Conservation (phyloP, 1,284 basidiomycete species). For the Marasmius fiardii region DNA sequence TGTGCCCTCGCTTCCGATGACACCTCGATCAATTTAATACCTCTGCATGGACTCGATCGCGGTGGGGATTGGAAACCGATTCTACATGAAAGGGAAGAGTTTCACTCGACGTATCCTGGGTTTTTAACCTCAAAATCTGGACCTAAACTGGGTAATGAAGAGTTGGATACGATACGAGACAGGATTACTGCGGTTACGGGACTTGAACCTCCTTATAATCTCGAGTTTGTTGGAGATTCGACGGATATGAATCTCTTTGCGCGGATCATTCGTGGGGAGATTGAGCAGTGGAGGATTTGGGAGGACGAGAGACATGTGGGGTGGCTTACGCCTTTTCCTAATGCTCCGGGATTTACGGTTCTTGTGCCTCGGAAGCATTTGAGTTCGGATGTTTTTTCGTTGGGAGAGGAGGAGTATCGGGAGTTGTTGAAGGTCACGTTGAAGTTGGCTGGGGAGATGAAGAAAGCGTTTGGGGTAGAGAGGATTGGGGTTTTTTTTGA, state of each 20-base stretch:
- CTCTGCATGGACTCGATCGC: neutral
- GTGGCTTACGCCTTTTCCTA: conserved; percentile 2
- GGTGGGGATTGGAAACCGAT: conserved; percentile 2
- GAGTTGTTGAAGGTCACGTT: too few species aligned
- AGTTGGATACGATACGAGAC: neutral
- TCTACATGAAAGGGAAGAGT: neutral
- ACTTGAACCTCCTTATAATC: neutral
- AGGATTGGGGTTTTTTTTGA: conserved; percentile 2
- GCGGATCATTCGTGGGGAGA: conserved; percentile 2
- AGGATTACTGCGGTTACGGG: neutral
- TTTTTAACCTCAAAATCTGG: conserved; percentile 2
- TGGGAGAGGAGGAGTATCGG: neutral
- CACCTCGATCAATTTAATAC: neutral
- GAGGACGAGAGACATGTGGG: conserved; percentile 3
- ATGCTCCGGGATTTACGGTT: conserved; percentile 2
- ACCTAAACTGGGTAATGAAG: neutral
- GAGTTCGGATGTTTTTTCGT: conserved; percentile 1
- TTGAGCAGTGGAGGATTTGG: conserved; percentile 4
- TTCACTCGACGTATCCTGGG: conserved; percentile 1
- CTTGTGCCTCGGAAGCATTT: conserved; percentile 1
- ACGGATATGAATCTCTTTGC: conserved; percentile 4
- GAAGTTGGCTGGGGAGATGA: neutral
- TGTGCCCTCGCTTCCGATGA: neutral
- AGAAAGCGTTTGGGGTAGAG: neutral
- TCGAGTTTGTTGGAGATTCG: neutral